Evolutionary conservation across 352 stramenopile species (phyloP).

Genomic region (Phytophthora ramorum): DNA sequence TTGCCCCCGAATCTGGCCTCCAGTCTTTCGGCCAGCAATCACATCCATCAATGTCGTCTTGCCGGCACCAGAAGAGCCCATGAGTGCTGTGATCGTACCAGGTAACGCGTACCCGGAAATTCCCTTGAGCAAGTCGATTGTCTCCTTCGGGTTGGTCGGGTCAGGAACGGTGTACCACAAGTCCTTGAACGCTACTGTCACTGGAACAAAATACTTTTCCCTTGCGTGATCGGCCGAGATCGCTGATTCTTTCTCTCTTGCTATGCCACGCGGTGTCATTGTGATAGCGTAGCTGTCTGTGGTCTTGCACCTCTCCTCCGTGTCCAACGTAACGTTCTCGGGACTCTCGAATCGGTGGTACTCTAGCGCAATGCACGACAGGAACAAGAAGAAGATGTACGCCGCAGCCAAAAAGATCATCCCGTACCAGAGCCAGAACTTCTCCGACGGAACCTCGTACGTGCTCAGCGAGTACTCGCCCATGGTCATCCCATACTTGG

Average conservation of each 20-base stretch:
- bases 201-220: slow-evolving; percentile 32
- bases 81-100: slow-evolving; percentile 63
- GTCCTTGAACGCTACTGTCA: slow-evolving; percentile 56
- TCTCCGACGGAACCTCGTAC: slow-evolving; percentile 30
- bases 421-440: slow-evolving; percentile 12
- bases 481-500: slow-evolving; percentile 9
- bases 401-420: slow-evolving; percentile 26
- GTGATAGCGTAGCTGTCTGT: slow-evolving; percentile 25
- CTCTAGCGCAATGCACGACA: slow-evolving; percentile 37
- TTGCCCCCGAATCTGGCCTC: slow-evolving; percentile 82
- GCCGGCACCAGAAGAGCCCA: slow-evolving; percentile 76
- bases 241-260: background rate
- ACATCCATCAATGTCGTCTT: slow-evolving; percentile 97
- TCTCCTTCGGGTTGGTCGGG: slow-evolving; percentile 31
- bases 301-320: background rate
- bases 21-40: slow-evolving; percentile 92
- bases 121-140: slow-evolving; percentile 53
- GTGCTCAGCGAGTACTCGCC: slow-evolving; percentile 24
- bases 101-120: slow-evolving; percentile 57
- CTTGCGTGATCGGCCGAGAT: background rate
- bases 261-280: background rate
- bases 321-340: slow-evolving; percentile 35
- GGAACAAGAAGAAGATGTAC: slow-evolving; percentile 31
- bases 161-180: slow-evolving; percentile 54
- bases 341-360: slow-evolving; percentile 25